Conservation (phyloP, 495 filamentous ascomycete genomes). For the Aspergillus ellipticus region DNA sequence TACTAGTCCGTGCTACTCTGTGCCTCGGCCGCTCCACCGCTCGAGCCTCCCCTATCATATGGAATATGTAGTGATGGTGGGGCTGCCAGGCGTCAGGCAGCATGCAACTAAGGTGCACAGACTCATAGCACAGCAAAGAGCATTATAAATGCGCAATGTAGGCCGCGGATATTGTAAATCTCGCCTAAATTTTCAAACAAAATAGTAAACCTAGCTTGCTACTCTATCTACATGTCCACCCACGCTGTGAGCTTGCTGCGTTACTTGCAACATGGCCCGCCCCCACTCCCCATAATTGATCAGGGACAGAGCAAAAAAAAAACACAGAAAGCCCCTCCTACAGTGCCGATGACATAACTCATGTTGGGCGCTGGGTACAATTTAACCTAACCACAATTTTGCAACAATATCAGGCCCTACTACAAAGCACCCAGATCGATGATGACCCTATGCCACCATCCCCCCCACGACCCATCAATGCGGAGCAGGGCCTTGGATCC, state of each 20-base stretch:
- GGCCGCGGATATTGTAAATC: no score
- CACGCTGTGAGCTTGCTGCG: conserved; percentile 7
- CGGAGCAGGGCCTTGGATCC: conserved; percentile 5
- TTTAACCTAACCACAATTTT: conserved; percentile 13
- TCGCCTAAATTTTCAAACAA: no score
- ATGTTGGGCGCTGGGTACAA: conserved; percentile 8
- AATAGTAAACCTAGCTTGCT: no score
- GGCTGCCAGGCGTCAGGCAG: no score
- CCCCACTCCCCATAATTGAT: conserved; percentile 9
- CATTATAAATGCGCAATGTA: no score
- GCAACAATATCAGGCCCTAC: conserved; percentile 5
- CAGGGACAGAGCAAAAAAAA: conserved; percentile 11
- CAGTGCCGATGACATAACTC: conserved; percentile 7
- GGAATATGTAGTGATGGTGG: no score
- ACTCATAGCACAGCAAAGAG: no score
- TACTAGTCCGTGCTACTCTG: no score
- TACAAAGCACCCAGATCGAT: conserved; percentile 1
- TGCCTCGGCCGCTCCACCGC: no score
- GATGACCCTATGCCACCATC: conserved; percentile 11
- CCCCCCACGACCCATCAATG: conserved; percentile 13
- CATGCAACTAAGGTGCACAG: no score
- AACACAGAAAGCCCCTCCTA: conserved; percentile 12
- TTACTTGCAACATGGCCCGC: conserved; percentile 13
- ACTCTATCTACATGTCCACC: no score
- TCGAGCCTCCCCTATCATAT: no score